Base-by-base conservation (phyloP, 1,284 basidiomycete species). In the Melampsora larici-populina region DNA sequence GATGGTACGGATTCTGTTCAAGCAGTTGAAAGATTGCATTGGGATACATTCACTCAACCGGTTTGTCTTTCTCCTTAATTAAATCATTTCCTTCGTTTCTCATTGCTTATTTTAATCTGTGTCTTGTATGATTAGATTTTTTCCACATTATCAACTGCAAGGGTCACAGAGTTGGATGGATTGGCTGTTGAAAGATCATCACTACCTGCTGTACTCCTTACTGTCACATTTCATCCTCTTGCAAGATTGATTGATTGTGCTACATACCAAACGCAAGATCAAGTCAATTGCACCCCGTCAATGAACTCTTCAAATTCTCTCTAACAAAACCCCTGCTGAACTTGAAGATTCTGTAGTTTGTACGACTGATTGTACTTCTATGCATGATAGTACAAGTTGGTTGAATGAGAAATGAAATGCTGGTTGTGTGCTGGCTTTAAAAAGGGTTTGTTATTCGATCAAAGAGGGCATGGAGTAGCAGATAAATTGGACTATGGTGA, bases 291-390 rank as follows among this genome's bases (percentile, higher is more conserved):
- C 72, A 7, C 72, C 72, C 0, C 43, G 72, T 11, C 62, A 75
- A 67, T 64, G 67, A 55, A 75, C 72, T 21, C 24, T 75, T 49
- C 72, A 75, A 55, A 67, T 91, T 7, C 82, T 90, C 11, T 89
- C 90, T n/a, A 89, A 88, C 0, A 89, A 92, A 80, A 90, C 88
- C 0, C 86, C 92, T 1, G 87, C 86, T n/a, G 89, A 91, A 79
- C 82, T 92, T 15, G 87, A 87, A 75, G 84, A 86, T 7, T 83
- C 84, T n/a, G 87, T 92, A 36, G 88, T 89, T 17, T 92, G 91
- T 81, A 81, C 85, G 11, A 89, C 88, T 1, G 88, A 88, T 71
- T 87, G 88, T 66, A 83, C 89, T 29, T 86, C 87, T 0, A 31
- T 87, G 89, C 79, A 78, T 81, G 33, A 65, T 46, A 62, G 40